Evolutionary conservation across 306 rosid species (phyloP).

Genomic region (Acmispon strigosus): DNA sequence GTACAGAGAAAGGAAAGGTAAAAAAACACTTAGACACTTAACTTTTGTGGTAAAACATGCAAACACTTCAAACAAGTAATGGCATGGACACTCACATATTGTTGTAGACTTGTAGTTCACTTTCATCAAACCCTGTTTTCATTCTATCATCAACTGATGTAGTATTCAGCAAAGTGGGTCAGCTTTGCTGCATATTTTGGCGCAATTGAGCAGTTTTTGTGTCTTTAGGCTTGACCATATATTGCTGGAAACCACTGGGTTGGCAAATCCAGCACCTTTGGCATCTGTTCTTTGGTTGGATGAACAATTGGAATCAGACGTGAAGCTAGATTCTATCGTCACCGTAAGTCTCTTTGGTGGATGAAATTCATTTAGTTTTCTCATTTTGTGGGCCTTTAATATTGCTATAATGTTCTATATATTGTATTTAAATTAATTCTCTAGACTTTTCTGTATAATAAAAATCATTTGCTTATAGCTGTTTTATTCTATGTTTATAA

Average conservation of each 20-base stretch:
- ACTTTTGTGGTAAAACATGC: neutral
- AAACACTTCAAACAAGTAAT: neutral
- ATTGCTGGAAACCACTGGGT: constrained; percentile 91
- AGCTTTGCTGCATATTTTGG: neutral
- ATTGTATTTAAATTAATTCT: neutral
- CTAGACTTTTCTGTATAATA: neutral
- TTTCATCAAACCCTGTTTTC: neutral
- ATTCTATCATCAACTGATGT: neutral
- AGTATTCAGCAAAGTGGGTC: neutral
- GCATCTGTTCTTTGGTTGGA: constrained; percentile 97
- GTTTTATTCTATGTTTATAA: neutral
- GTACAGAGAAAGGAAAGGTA: constrained; percentile 86
- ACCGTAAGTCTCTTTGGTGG: constrained; percentile 48
- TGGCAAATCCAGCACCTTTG: constrained; percentile 98
- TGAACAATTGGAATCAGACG: constrained; percentile 80
- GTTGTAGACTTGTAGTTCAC: neutral
- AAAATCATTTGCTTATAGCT: neutral
- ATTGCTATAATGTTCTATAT: neutral
- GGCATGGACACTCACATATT: neutral
- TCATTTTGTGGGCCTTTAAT: neutral
- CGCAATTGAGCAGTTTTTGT: neutral
- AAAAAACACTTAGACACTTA: neutral
- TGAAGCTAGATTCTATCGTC: constrained; percentile 87
- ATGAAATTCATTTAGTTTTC: neutral
- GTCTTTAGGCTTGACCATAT: constrained; percentile 77